These are phyloP conservation scores for Cyberlindnera amylophila DNA, from an alignment of 805 yeast species.

Conservation along the genomic window DNA sequence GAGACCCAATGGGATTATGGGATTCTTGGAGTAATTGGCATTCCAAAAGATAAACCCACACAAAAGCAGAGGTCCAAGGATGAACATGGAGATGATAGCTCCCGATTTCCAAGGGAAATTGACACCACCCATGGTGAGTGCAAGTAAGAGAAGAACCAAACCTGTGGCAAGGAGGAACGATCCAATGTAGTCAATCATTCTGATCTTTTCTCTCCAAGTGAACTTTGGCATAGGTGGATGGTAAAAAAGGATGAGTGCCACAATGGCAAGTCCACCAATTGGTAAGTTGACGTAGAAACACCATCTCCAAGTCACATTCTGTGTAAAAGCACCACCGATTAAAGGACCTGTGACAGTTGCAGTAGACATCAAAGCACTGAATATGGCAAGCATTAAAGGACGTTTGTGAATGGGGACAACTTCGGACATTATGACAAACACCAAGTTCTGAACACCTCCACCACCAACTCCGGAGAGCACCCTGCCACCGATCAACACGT, in stretches of 20 bases:
- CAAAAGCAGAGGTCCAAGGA: conserved; percentile 1
- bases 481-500: conserved; percentile 65
- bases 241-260: conserved; percentile 33
- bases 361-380: conserved; percentile 36
- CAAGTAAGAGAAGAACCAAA: conserved; percentile 42
- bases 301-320: conserved; percentile 67
- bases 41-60: conserved; percentile 4
- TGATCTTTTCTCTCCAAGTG: conserved; percentile 34
- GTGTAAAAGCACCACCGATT: conserved; percentile 62
- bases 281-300: conserved; percentile 61
- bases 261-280: conserved; percentile 46
- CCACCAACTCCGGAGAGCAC: conserved; percentile 70
- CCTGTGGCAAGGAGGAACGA: conserved; percentile 38
- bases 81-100: conserved; percentile 40
- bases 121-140: conserved; percentile 51
- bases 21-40: conserved; percentile 3
- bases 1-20: conserved; percentile 24
- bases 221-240: conserved; percentile 44
- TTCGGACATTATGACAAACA: conserved; percentile 55
- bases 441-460: conserved; percentile 58
- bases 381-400: conserved; percentile 15
- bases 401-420: conserved; percentile 32
- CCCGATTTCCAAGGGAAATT: conserved; percentile 51
- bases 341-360: conserved; percentile 60
- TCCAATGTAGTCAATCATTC: conserved; percentile 48